These are phyloP conservation scores for Xerocomus cyaneibrunnescens DNA, from an alignment of 1,284 basidiomycete species.

Conservation along the genomic window DNA sequence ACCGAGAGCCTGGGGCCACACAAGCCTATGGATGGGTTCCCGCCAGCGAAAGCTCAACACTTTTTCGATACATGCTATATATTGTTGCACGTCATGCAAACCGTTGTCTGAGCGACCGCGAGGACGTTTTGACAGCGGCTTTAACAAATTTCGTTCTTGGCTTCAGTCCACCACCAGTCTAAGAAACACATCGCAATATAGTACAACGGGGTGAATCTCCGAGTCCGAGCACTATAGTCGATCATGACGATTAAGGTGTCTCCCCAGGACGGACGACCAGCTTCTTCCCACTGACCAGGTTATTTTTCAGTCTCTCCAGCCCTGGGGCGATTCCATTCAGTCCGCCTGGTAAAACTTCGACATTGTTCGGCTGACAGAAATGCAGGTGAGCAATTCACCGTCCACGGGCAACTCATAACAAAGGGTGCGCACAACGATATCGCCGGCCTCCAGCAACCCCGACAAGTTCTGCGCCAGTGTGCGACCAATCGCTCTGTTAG, in stretches of 20 bases:
- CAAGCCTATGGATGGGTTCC: too few species aligned
- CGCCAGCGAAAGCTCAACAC: too few species aligned
- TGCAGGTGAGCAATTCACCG: neutral
- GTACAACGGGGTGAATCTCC: neutral
- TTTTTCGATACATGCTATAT: too few species aligned
- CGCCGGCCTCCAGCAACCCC: slow-evolving; percentile 18
- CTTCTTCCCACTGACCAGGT: slow-evolving; percentile 27
- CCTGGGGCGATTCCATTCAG: slow-evolving; percentile 16
- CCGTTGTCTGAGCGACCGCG: too few species aligned
- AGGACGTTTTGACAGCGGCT: too few species aligned
- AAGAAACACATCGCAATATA: too few species aligned
- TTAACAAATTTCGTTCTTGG: too few species aligned
- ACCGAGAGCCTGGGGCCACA: too few species aligned
- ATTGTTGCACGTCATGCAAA: too few species aligned
- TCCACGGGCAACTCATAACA: neutral
- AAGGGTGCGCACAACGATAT: slow-evolving; percentile 20
- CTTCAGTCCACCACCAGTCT: too few species aligned
- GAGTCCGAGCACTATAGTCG: too few species aligned
- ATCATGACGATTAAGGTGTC: slow-evolving; percentile 3
- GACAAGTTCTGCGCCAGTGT: slow-evolving; percentile 17
- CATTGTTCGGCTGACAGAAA: slow-evolving; percentile 18
- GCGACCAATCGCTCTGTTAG: slow-evolving; percentile 17
- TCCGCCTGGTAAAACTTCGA: slow-evolving; percentile 28
- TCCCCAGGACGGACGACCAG: slow-evolving; percentile 18
- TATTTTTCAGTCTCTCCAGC: slow-evolving; percentile 26